Conservation (phyloP, 768 basidiomycete species). For the Podaxis sp. region DNA sequence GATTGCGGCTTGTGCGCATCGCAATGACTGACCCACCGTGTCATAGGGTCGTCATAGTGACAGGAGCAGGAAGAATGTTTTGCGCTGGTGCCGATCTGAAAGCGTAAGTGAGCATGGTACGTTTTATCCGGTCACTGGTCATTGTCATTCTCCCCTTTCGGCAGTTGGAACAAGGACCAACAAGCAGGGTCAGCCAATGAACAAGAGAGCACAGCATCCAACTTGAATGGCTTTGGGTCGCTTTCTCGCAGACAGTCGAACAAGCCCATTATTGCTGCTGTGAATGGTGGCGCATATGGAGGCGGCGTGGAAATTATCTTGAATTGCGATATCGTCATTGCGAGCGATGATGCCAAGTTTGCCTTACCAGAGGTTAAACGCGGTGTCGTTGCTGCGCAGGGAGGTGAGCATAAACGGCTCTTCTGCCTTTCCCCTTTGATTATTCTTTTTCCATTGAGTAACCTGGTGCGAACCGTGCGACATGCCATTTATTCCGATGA, state of each 20-base stretch:
- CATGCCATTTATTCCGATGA: not conserved
- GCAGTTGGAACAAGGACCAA: slow-evolving; percentile 61
- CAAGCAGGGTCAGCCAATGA: slow-evolving; percentile 41
- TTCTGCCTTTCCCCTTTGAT: not conserved
- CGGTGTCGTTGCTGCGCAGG: slow-evolving; percentile 71
- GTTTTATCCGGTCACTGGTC: not conserved
- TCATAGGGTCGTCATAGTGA: slow-evolving; percentile 69
- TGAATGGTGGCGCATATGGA: slow-evolving; percentile 70
- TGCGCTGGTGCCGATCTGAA: slow-evolving; percentile 82
- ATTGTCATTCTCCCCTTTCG: slow-evolving; percentile 5
- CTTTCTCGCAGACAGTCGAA: slow-evolving; percentile 64
- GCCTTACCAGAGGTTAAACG: slow-evolving; percentile 77
- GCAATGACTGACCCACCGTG: slow-evolving; percentile 1
- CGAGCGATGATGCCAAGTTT: slow-evolving; percentile 64
- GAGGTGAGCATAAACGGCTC: slow-evolving; percentile 43
- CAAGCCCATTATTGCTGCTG: slow-evolving; percentile 82
- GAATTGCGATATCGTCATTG: slow-evolving; percentile 78
- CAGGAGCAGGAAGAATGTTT: slow-evolving; percentile 70
- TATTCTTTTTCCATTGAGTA: not conserved
- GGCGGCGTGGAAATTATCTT: slow-evolving; percentile 67
- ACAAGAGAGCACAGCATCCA: slow-evolving; percentile 36
- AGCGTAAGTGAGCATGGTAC: slow-evolving; percentile 42
- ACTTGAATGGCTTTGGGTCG: slow-evolving; percentile 65
- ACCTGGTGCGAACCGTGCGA: not conserved
- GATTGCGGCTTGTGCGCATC: not conserved